Conservation (phyloP, 2,329 filamentous ascomycete genomes). For the Corinectria fuckeliana region DNA sequence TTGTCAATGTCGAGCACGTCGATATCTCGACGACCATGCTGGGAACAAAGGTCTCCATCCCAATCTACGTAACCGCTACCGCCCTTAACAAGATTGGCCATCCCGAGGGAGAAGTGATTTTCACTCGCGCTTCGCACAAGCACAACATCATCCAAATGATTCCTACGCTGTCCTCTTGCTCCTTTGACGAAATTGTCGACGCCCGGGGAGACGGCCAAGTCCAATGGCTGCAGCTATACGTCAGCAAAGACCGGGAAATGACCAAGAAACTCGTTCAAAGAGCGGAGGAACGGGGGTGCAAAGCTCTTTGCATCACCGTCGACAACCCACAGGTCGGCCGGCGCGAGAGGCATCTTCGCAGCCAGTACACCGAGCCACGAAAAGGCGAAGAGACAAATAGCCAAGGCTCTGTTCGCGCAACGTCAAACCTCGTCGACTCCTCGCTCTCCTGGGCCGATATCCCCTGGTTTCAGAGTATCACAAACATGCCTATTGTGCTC, state of each 20-base stretch:
- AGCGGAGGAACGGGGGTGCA: constrained; percentile 90
- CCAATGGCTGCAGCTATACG: constrained; percentile 97
- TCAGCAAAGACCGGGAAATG: constrained; percentile 93
- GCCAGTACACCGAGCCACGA: constrained; percentile 85
- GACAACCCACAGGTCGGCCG: constrained; percentile 95
- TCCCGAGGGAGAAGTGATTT: constrained; percentile 89
- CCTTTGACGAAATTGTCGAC: constrained; percentile 96
- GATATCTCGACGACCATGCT: constrained; percentile 94
- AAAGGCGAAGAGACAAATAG: constrained; percentile 78
- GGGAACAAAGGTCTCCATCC: constrained; percentile 82
- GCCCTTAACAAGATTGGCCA: constrained; percentile 94
- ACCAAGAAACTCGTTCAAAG: constrained; percentile 90
- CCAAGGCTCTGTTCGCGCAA: constrained; percentile 94
- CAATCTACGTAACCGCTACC: constrained; percentile 96
- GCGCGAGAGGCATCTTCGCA: constrained; percentile 96
- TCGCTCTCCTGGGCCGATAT: constrained; percentile 90
- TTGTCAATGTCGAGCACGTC: constrained; percentile 88
- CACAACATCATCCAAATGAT: constrained; percentile 99
- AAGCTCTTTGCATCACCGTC: constrained; percentile 96
- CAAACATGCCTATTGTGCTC: constrained; percentile 91
- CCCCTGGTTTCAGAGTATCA: constrained; percentile 89
- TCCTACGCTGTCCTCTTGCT: constrained; percentile 93
- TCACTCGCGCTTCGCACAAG: constrained; percentile 82
- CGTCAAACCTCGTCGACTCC: constrained; percentile 96
- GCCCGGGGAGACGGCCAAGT: constrained; percentile 79